Base-by-base conservation (phyloP, 2,329 filamentous ascomycete genomes). In the Fusarium dlaminii region DNA sequence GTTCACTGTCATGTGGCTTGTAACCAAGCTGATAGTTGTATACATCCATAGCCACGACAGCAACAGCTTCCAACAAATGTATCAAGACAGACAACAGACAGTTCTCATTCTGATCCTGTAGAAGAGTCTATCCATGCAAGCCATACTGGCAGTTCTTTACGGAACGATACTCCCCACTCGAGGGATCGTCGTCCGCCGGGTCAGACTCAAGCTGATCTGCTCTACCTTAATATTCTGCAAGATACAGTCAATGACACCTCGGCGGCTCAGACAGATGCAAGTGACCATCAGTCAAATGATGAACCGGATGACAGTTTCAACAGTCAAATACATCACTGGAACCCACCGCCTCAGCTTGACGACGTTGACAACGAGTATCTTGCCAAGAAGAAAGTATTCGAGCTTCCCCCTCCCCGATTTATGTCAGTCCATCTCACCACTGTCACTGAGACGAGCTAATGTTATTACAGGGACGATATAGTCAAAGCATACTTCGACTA, bases 201-300 rank as follows among this genome's bases (percentile, higher is more conserved):
- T 5, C 52, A 57, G 18, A 3, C 62, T 8, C 57, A 59, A 1
- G 43, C 73, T 0, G 73, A 75, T 12, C 39, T 71, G 5, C 68
- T 69, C 1, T 75, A 75, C 15, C 34, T 75, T 10, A 75, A 70
- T 2, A 75, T 75, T 22, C 36, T 75, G 1, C 63, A 76, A 34
- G 74, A 73, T 0, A 72, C 65, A 7, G 52, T 71, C 1, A 37
- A 57, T 9, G 45, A 57, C 3, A 57, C 56, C 1, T 36, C n/a
- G 0, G 17, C 42, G 0, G 20, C 7, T 1, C 62, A 66, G 6
- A 52, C 46, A 6, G 39, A 62, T 5, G 29, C 42, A 3, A 20
- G 15, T 3, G 58, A 58, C 15, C 20, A 20, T 10, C 20, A 45
- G 3, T 30, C 27, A 7, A 46, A 42, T 1, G 42, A 22, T 3